A percentile compares a stretch with the other conserved stretches of the same genome.
Evolutionary conservation across 2,329 filamentous ascomycete species (phyloP).

Genomic region (Graphilbum fragrans): DNA sequence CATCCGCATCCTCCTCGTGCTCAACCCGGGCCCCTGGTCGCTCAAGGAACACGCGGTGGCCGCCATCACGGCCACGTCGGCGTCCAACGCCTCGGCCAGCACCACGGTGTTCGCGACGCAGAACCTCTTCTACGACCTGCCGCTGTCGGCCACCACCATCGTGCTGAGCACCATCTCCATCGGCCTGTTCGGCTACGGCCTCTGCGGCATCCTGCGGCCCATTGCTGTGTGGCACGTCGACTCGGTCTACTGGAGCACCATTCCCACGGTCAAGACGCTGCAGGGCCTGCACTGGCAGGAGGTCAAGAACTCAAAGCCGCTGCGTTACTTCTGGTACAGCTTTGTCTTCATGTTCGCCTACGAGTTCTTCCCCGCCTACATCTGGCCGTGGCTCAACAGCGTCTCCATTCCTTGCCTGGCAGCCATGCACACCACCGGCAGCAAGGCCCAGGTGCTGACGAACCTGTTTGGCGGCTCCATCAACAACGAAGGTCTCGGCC

Average conservation of each 20-base stretch:
- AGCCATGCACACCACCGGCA: constrained; percentile 34
- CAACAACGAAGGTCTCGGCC: constrained; percentile 39
- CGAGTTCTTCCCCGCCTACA: constrained; percentile 42
- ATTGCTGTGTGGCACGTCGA: constrained; percentile 43
- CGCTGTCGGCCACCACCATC: constrained; percentile 30
- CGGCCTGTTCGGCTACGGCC: constrained; percentile 41
- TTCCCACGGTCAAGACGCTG: constrained; percentile 40
- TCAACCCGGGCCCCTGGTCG: constrained; percentile 39
- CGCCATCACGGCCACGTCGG: constrained; percentile 40
- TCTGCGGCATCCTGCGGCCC: constrained; percentile 39
- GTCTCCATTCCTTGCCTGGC: constrained; percentile 42
- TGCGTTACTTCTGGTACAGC: constrained; percentile 39
- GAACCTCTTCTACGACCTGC: constrained; percentile 37
- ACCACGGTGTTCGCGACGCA: constrained; percentile 33
- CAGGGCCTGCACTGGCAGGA: constrained; percentile 42
- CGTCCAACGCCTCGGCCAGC: constrained; percentile 32
- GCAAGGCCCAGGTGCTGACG: constrained; percentile 28
- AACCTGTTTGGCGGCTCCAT: constrained; percentile 37
- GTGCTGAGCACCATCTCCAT: constrained; percentile 39
- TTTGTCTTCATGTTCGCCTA: constrained; percentile 32
- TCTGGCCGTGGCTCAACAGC: constrained; percentile 42
- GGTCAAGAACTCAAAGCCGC: constrained; percentile 34
- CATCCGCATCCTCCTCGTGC: constrained; percentile 27
- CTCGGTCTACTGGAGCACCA: constrained; percentile 41
- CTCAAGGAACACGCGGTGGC: constrained; percentile 45